Conservation (phyloP, 1,284 basidiomycete species). For the Pyrrhoderma lamaoense region DNA sequence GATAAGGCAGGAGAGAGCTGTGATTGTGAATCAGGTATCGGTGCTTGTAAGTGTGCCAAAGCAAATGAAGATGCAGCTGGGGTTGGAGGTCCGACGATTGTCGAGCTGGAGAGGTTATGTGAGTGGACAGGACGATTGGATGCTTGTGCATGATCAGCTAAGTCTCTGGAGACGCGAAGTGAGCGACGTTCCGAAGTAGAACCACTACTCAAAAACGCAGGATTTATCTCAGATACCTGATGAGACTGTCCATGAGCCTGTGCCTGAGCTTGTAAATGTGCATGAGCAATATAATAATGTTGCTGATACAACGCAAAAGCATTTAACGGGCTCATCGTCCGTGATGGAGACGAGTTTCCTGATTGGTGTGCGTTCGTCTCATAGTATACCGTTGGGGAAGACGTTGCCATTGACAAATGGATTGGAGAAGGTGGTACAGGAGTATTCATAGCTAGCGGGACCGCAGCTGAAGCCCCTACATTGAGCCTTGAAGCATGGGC, state of each 20-base stretch:
- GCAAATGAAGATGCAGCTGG: constrained; percentile 22
- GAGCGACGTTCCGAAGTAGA: not conserved
- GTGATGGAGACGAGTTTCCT: constrained; percentile 2
- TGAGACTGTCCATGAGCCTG: constrained; percentile 10
- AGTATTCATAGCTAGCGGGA: constrained; percentile 24
- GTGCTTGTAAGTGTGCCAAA: constrained; percentile 8
- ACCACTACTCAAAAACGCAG: not conserved
- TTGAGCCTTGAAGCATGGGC: not conserved
- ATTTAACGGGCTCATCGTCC: constrained; percentile 8
- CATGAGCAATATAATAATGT: constrained; percentile 13
- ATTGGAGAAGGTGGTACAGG: constrained; percentile 19
- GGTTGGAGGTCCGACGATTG: constrained; percentile 29
- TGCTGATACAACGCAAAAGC: constrained; percentile 15
- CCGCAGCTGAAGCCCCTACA: constrained; percentile 6
- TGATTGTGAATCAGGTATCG: not conserved
- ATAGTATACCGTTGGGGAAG: constrained; percentile 14
- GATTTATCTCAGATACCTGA: not conserved
- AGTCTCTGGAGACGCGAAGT: too few species aligned
- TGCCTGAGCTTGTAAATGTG: constrained; percentile 13
- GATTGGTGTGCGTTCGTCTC: constrained; percentile 16
- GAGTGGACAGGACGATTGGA: constrained; percentile 23
- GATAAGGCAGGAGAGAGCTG: constrained; percentile 12
- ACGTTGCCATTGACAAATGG: constrained; percentile 9
- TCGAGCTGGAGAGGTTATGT: constrained; percentile 31
- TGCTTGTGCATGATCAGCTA: not conserved